Evolutionary conservation across 1,139 yeast genomes (phyloP).

Genomic region (Zygosaccharomyces pseudobailii): DNA sequence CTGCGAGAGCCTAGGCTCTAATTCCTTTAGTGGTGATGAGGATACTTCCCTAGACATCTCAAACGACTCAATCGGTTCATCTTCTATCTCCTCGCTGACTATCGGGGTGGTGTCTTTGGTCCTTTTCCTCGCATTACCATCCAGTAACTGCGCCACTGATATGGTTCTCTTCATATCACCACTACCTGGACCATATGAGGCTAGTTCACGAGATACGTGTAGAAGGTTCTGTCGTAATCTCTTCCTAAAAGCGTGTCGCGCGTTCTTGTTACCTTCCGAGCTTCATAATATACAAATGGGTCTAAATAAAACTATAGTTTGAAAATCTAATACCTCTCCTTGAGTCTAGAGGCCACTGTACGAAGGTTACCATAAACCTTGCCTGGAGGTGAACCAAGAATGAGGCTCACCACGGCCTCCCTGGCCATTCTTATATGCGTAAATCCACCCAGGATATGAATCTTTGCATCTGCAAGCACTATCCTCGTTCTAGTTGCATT

Average conservation of each 20-base stretch:
- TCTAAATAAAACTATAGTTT: constrained; percentile 2
- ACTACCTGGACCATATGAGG: neutral
- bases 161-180: constrained; percentile 13
- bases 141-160: constrained; percentile 14
- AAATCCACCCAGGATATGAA: constrained; percentile 95
- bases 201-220: neutral
- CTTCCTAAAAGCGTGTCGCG: constrained; percentile 1
- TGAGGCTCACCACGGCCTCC: constrained; percentile 89
- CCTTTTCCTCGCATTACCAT: constrained; percentile 17
- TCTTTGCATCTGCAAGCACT: constrained; percentile 92
- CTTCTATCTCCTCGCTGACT: neutral
- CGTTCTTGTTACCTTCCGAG: constrained; percentile 2
- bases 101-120: neutral
- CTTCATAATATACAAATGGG: constrained; percentile 1
- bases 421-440: constrained; percentile 96
- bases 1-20: neutral
- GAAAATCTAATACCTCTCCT: constrained; percentile 72
- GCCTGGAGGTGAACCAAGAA: constrained; percentile 97
- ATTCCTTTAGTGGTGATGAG: constrained; percentile 10
- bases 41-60: constrained; percentile 7
- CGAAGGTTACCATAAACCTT: constrained; percentile 96
- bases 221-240: neutral
- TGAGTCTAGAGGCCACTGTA: constrained; percentile 93
- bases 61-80: constrained; percentile 10
- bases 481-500: constrained; percentile 97